phyloP scores from a whole-genome alignment of 2,329 filamentous ascomycete species.

The Pseudogymnoascus sp. region DNA sequence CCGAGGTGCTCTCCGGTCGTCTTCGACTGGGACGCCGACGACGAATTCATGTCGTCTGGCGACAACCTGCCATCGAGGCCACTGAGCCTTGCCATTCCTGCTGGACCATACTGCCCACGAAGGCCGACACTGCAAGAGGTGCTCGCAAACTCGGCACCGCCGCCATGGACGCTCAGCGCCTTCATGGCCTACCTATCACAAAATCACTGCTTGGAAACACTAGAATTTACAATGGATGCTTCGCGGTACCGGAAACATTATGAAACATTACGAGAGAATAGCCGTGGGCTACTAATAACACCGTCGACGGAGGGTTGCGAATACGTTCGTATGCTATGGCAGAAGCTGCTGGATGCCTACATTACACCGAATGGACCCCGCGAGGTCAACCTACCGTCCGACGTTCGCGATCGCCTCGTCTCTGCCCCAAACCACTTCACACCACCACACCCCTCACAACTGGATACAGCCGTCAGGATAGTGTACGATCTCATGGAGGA shows the following conservation, averaged over 20 bases:
- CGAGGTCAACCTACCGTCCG: constrained; percentile 83
- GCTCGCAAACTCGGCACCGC: constrained; percentile 71
- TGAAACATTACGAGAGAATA: constrained; percentile 33
- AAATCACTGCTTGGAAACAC: constrained; percentile 91
- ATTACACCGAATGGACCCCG: constrained; percentile 76
- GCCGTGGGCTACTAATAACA: constrained; percentile 32
- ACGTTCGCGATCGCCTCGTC: constrained; percentile 74
- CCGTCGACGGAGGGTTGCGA: constrained; percentile 26
- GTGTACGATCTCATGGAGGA: constrained; percentile 97
- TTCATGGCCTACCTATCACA: constrained; percentile 97
- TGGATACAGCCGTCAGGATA: constrained; percentile 77
- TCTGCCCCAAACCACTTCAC: constrained; percentile 48
- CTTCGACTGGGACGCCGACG: constrained; percentile 37
- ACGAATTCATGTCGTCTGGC: constrained; percentile 39
- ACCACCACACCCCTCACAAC: constrained; percentile 63
- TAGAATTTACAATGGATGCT: constrained; percentile 94
- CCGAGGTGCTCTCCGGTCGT: constrained; percentile 26
- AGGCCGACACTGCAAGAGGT: constrained; percentile 79
- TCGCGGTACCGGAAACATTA: constrained; percentile 61
- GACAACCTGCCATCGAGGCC: constrained; percentile 36
- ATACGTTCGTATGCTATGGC: constrained; percentile 75
- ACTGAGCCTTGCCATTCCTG: constrained; percentile 35
- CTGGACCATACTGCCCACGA: constrained; percentile 44
- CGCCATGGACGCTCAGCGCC: constrained; percentile 82
- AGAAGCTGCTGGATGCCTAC: constrained; percentile 80